Base-by-base conservation (phyloP, 139 green algal species). In the Micractinium conductrix region DNA sequence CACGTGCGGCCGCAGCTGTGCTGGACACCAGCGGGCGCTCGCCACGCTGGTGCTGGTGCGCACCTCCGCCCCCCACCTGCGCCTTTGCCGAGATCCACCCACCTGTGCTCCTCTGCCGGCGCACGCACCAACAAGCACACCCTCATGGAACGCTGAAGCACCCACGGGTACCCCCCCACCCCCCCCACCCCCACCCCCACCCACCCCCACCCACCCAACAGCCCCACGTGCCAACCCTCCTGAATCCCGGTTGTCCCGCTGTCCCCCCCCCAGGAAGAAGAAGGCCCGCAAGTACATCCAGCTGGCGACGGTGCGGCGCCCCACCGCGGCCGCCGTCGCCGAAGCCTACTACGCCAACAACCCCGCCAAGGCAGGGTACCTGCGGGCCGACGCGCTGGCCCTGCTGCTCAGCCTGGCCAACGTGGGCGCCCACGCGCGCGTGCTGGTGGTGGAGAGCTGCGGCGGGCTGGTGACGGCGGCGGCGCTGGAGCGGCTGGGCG, bases 361-460 rank as follows among this genome's bases (percentile, higher is more conserved):
- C 2, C 89, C 90, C 3, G 48, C 65, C 44, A 91, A 86, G 35
- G 92, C 95, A n/a, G 88, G 82, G 35, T 87, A 92, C 84, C 84
- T 98, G 79, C 88, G 95, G 1, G 79, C 78, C 14, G 95, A 98
- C 91, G 89, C 85, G 0, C 86, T 98, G 40, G 88, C 92, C 35
- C 72, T 95, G 43, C 84, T 96, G 84, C 88, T 98, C 28, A 87
- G 50, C 12, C 72, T 97, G 60, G 95, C 92, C 44, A 97, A 98
- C 84, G 89, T 98, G 67, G 91, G 84, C 0, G 87, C 94, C 2
- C 86, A 91, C 38, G 84, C 75, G 1, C 76, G 85, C 55, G 90
- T 94, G 62, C 86, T 98, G 43, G 89, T 98, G 24, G 33, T 96
- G 9, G 95, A 98, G 35, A 84, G 70, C 37, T 97, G 90, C 75